phyloP scores from a whole-genome alignment of 1,284 basidiomycete genomes.

The Ceratobasidium sp. region DNA sequence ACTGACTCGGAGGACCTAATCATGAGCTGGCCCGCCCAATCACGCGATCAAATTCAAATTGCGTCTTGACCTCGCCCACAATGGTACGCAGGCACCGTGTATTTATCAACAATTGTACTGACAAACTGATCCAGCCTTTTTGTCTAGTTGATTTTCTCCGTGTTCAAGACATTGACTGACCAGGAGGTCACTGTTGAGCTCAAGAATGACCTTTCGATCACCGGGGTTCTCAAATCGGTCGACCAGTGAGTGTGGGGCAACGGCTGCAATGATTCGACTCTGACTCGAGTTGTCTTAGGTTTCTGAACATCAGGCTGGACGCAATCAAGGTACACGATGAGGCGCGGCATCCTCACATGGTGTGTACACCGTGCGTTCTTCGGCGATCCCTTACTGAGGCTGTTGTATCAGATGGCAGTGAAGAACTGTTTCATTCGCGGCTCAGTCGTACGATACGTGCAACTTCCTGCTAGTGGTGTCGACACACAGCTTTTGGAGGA shows the following conservation, averaged over 20 bases:
- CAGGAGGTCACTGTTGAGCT: constrained; percentile 97
- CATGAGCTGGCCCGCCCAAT: constrained; percentile 11
- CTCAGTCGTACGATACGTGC: constrained; percentile 96
- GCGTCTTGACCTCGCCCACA: constrained; percentile 27
- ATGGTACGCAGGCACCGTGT: constrained; percentile 4
- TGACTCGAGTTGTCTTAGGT: constrained; percentile 60
- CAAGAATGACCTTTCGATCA: constrained; percentile 98
- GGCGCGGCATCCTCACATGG: constrained; percentile 96
- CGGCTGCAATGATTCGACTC: not conserved
- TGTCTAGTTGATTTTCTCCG: constrained; percentile 88
- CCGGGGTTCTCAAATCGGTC: constrained; percentile 94
- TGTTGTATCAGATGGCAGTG: constrained; percentile 85
- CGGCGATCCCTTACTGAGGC: constrained; percentile 23
- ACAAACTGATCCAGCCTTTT: constrained; percentile 28
- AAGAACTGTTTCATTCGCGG: constrained; percentile 99
- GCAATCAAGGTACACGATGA: constrained; percentile 93
- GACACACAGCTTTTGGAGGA: constrained; percentile 97
- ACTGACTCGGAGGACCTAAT: constrained; percentile 18
- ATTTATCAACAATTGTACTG: constrained; percentile 11
- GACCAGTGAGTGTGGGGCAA: constrained; percentile 77
- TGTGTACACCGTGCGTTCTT: constrained; percentile 53
- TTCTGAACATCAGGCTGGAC: constrained; percentile 96
- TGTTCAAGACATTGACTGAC: constrained; percentile 99
- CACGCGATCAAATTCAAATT: constrained; percentile 31
- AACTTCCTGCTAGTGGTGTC: constrained; percentile 89